Conservation (phyloP, 768 basidiomycete genomes). For the Podaxis sp. region DNA sequence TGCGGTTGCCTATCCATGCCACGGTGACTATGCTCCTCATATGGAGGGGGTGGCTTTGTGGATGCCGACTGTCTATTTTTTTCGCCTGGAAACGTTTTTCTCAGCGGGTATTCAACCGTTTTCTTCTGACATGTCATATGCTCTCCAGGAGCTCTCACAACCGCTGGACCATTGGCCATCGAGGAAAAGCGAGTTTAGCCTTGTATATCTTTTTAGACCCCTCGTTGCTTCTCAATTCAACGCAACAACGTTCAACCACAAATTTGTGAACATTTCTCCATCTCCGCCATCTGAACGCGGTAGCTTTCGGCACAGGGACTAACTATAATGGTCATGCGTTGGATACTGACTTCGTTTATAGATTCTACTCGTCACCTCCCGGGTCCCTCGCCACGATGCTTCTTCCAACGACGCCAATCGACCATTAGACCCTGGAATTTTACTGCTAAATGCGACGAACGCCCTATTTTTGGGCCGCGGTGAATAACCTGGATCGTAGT, state of each 20-base stretch:
- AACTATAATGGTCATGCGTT: neutral
- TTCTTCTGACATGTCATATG: neutral
- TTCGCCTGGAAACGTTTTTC: neutral
- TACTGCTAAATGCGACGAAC: neutral
- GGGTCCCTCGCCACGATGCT: neutral
- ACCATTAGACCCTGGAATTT: constrained; percentile 1
- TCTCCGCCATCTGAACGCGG: constrained; percentile 5
- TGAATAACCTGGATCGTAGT: neutral
- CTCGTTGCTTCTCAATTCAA: constrained; percentile 5
- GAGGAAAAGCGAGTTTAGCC: neutral
- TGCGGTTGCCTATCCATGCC: too few relatives aligned
- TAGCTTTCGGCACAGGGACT: neutral
- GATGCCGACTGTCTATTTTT: neutral
- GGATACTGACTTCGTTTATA: neutral
- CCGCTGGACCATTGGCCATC: neutral
- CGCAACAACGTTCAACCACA: constrained; percentile 5
- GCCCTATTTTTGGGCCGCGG: neutral
- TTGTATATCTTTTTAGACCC: neutral
- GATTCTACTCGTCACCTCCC: neutral
- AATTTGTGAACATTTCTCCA: constrained; percentile 8
- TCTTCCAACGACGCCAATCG: neutral
- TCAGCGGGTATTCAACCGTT: neutral
- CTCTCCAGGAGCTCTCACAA: neutral
- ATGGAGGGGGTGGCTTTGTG: neutral
- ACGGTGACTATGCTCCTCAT: too few relatives aligned